These are phyloP conservation scores for Stagonosporopsis chrysanthemi DNA, from an alignment of 2,329 filamentous ascomycete species.

Conservation along the genomic window DNA sequence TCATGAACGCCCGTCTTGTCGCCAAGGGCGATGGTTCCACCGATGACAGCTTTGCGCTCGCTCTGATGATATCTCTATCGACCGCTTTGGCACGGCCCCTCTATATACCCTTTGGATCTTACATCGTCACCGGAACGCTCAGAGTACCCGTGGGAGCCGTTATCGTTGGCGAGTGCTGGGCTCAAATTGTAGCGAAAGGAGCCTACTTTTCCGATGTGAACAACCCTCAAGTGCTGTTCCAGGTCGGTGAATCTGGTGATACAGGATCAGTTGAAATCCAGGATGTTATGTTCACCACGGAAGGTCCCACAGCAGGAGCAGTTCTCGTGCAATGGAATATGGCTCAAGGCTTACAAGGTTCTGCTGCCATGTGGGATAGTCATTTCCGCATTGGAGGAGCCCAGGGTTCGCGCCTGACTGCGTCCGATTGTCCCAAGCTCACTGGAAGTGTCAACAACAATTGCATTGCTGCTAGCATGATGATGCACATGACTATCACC, in stretches of 20 bases:
- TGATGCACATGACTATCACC: conserved; percentile 58
- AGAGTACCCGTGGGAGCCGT: conserved; percentile 19
- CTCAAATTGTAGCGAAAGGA: conserved; percentile 25
- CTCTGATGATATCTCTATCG: not conserved
- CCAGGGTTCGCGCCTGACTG: not conserved
- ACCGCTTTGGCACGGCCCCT: conserved; percentile 34
- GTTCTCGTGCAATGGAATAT: conserved; percentile 76
- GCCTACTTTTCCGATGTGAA: conserved; percentile 23
- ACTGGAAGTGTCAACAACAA: not conserved
- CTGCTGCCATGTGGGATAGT: conserved; percentile 36
- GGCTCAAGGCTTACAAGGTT: conserved; percentile 23
- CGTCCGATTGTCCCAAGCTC: not conserved
- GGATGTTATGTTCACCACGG: conserved; percentile 38
- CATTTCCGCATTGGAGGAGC: conserved; percentile 29
- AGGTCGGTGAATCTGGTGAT: conserved; percentile 27
- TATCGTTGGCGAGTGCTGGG: conserved; percentile 28
- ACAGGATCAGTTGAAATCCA: conserved; percentile 26
- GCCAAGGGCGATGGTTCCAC: not conserved
- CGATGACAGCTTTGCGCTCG: conserved; percentile 49
- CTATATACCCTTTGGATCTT: conserved; percentile 27
- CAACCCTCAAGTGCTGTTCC: conserved; percentile 25
- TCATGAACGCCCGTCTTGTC: not conserved
- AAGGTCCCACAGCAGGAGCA: conserved; percentile 69
- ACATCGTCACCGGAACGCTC: conserved; percentile 28
- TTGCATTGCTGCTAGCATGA: conserved; percentile 23